phyloP scores from a whole-genome alignment of 768 basidiomycete genomes.

The Kwoniella europaea region DNA sequence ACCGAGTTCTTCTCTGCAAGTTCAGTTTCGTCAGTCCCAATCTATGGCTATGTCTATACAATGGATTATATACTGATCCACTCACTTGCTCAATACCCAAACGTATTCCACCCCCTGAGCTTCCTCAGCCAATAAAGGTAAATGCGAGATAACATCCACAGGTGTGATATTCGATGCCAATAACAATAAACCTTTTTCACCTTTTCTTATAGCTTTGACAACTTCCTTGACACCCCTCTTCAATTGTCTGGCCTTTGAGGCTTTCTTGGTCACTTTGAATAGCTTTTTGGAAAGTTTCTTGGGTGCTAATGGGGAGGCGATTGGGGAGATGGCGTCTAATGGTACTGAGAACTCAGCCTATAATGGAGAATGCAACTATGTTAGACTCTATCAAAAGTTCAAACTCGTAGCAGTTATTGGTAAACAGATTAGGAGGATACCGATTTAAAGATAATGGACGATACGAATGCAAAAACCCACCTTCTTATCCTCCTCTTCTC shows the following conservation, averaged over 20 bases:
- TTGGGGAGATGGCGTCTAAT: conserved; percentile 84
- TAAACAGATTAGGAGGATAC: too few relatives aligned
- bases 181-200: conserved; percentile 91
- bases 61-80: neutral
- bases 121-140: conserved; percentile 93
- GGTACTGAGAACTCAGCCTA: conserved; percentile 64
- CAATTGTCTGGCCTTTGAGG: conserved; percentile 91
- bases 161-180: conserved; percentile 97
- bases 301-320: conserved; percentile 89
- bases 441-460: neutral
- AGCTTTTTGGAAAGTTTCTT: conserved; percentile 93
- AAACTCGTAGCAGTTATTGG: too few relatives aligned
- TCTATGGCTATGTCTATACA: too few relatives aligned
- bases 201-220: conserved; percentile 94
- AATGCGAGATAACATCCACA: conserved; percentile 96
- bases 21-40: neutral
- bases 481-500: conserved; percentile 61
- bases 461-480: conserved; percentile 20
- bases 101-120: conserved; percentile 62
- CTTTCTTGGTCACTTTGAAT: conserved; percentile 92
- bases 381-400: too few relatives aligned
- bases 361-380: too few relatives aligned
- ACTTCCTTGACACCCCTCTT: conserved; percentile 99
- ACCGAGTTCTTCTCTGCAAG: conserved; percentile 77
- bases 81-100: conserved; percentile 59